A percentile compares a stretch with the other conserved stretches of the same genome.
phyloP scores from a whole-genome alignment of 257 asterid species.

The Nicotiana benthamiana region DNA sequence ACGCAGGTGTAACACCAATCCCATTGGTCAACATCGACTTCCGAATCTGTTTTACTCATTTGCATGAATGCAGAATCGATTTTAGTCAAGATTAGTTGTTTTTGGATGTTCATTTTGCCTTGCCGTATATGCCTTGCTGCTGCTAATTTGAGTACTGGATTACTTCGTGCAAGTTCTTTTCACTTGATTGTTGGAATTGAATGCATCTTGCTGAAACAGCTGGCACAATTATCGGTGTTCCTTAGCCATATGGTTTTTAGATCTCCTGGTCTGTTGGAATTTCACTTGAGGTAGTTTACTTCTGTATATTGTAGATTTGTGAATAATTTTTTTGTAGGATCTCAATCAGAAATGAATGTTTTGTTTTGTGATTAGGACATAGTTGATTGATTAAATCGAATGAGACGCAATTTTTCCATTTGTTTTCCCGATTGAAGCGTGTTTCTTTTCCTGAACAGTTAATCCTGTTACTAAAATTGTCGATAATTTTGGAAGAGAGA shows the following conservation, averaged over 20 bases:
- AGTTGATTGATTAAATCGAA: constrained; percentile 3
- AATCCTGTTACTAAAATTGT: too few species aligned
- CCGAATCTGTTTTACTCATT: constrained; percentile 12
- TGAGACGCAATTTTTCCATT: neutral
- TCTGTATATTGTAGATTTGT: neutral
- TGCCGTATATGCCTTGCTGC: constrained; percentile 17
- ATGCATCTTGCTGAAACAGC: neutral
- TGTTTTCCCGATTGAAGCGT: neutral
- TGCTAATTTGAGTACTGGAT: constrained; percentile 16
- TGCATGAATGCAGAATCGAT: constrained; percentile 4
- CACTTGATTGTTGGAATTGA: neutral
- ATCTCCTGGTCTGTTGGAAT: neutral
- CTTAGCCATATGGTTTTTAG: neutral
- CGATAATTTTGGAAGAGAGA: too few species aligned
- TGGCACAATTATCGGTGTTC: neutral
- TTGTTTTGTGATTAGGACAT: neutral
- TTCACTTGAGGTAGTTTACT: neutral
- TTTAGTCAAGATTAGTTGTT: constrained; percentile 1
- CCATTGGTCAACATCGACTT: constrained; percentile 8
- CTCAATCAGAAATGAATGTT: neutral
- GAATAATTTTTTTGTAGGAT: neutral
- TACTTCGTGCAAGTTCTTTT: constrained; percentile 24
- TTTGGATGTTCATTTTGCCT: neutral
- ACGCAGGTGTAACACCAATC: constrained; percentile 24
- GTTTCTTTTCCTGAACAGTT: neutral